Base-by-base conservation (phyloP, 345 rosid species). In the Anastatica hierochuntica region DNA sequence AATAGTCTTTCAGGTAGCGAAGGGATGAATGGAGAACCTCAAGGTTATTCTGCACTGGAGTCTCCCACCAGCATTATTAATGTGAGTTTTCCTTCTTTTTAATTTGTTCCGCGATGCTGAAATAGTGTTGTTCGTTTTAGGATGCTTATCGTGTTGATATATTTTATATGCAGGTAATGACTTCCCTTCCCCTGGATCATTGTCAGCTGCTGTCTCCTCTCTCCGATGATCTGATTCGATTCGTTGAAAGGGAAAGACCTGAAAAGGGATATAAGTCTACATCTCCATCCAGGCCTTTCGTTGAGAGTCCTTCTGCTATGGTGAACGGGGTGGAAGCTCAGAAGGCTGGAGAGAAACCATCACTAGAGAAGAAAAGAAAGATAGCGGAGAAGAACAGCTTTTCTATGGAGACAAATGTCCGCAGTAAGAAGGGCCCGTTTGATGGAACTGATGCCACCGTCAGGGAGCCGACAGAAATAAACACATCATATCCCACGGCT, bases 1-100 rank as follows among this genome's bases (percentile, higher is more conserved):
- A 81, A 77, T 31, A 83, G 94, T 67, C 86, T 78, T 42, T 85
- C 88, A 26, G 96, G 80, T 74, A 82, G 82, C 67, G 90, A 84
- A 31, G 90, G 74, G 66, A 72, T 79, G 72, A 73, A 69, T 65
- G 72, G 60, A 49, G 84, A 74, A 44, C 74, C 58, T 73, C 82
- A 67, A 59, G 77, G 56, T 36, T 53, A 75, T 63, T 61, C 63
- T 19, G 46, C 60, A 10, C 62, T 56, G 66, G 84, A 73, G 47
- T 92, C 96, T 48, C 96, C 95, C 35, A 63, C 74, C 14, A 58
- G 56, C 65, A 85, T 88, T 66, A 61, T 92, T 55, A 76, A 17
- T 84, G 97, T 88, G 64, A 74, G 64, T 40, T 43, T 47, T 68
- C 52, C 53, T 18, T 43, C 55, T 59, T 18, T 43, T 57, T 59